Evolutionary conservation across 1,139 yeast species (phyloP).

Genomic region (Protomyces macrosporus): DNA sequence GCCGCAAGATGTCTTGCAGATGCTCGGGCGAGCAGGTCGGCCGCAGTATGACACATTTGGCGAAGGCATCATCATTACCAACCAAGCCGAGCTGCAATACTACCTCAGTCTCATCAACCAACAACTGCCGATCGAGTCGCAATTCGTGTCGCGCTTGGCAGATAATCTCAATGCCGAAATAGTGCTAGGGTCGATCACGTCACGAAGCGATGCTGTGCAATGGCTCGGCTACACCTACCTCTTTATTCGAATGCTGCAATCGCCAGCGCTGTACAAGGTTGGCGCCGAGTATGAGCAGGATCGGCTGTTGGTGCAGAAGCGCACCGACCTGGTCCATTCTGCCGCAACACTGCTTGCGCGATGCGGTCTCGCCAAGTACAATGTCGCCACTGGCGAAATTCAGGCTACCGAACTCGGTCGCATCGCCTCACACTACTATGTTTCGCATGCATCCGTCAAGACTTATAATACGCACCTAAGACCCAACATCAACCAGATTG

Average conservation of each 20-base stretch:
- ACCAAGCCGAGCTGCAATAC: slow-evolving; percentile 79
- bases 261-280: slow-evolving; percentile 71
- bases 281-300: slow-evolving; percentile 62
- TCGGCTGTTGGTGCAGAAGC: slow-evolving; percentile 45
- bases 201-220: slow-evolving; percentile 59
- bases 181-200: slow-evolving; percentile 61
- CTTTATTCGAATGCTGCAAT: slow-evolving; percentile 68
- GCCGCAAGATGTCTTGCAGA: slow-evolving; percentile 90
- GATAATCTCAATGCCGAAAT: slow-evolving; percentile 85
- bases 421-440: slow-evolving; percentile 83
- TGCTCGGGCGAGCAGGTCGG: slow-evolving; percentile 95
- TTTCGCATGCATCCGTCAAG: slow-evolving; percentile 64
- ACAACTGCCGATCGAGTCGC: slow-evolving; percentile 89
- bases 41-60: slow-evolving; percentile 91
- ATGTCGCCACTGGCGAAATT: slow-evolving; percentile 47
- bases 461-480: slow-evolving; percentile 56
- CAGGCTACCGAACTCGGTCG: slow-evolving; percentile 71
- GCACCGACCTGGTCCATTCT: slow-evolving; percentile 68
- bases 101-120: slow-evolving; percentile 84
- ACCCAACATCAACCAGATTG: slow-evolving; percentile 61
- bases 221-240: slow-evolving; percentile 83
- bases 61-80: slow-evolving; percentile 87
- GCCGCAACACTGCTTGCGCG: slow-evolving; percentile 59
- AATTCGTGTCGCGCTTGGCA: slow-evolving; percentile 61
- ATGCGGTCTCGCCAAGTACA: slow-evolving; percentile 53